Percentiles rank a stretch among this genome's conserved stretches.
phyloP scores from a whole-genome alignment of 331 rosid species.

The Arachis monticola region DNA sequence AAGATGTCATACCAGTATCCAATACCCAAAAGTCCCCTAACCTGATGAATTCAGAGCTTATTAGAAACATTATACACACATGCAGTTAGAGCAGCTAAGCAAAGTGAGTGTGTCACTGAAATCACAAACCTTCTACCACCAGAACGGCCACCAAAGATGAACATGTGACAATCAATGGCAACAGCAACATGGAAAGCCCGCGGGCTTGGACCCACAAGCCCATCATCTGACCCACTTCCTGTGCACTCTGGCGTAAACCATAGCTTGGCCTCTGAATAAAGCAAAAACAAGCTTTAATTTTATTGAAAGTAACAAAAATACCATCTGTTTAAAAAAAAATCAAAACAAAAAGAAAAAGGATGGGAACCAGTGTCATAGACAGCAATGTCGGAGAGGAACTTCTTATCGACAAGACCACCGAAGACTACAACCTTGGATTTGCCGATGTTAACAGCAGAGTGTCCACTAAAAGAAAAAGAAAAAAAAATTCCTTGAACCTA shows the following conservation, averaged over 20 bases:
- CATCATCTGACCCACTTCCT: conserved; percentile 78
- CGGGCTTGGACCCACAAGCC: conserved; percentile 85
- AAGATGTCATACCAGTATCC: conserved; percentile 81
- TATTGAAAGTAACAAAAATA: conserved; percentile 16
- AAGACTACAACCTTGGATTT: conserved; percentile 92
- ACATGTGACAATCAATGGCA: conserved; percentile 95
- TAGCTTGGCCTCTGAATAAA: conserved; percentile 61
- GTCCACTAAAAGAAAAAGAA: conserved; percentile 61
- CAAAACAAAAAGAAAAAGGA: background rate
- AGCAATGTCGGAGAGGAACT: conserved; percentile 69
- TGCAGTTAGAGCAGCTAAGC: background rate
- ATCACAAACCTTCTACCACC: conserved; percentile 69
- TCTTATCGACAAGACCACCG: conserved; percentile 91
- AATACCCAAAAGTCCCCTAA: conserved; percentile 99
- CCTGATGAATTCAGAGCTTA: conserved; percentile 56
- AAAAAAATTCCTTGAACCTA: background rate
- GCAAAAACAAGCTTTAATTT: background rate
- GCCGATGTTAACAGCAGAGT: conserved; percentile 80
- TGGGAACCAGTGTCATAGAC: conserved; percentile 82
- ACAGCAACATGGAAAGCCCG: conserved; percentile 94
- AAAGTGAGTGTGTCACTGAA: background rate
- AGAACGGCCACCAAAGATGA: conserved; percentile 91
- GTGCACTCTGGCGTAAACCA: conserved; percentile 97
- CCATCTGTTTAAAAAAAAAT: background rate
- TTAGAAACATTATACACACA: conserved; percentile 36